These are phyloP conservation scores for Calvatia gigantea DNA, from an alignment of 768 basidiomycete genomes.

Conservation along the genomic window DNA sequence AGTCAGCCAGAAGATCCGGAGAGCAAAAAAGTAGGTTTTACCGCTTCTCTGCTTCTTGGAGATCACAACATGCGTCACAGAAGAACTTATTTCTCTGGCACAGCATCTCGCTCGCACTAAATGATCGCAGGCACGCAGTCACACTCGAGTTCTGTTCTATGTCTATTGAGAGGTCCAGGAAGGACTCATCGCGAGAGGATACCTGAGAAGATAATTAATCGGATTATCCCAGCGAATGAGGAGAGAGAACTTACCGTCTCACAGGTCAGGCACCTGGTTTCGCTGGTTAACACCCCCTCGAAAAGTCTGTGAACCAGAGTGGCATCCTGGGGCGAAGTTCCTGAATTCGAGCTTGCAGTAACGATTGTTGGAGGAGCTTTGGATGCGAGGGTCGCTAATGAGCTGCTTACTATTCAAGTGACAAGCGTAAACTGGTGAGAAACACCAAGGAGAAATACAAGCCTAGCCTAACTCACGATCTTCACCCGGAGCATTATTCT, in stretches of 20 bases:
- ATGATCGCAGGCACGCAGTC: slow-evolving; percentile 92
- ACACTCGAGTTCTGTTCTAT: slow-evolving; percentile 98
- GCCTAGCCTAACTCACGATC: slow-evolving; percentile 54
- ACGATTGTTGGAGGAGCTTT: slow-evolving; percentile 36
- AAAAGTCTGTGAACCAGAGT: slow-evolving; percentile 92
- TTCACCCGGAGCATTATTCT: slow-evolving; percentile 42
- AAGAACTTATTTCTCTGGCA: slow-evolving; percentile 98
- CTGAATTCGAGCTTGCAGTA: slow-evolving; percentile 44
- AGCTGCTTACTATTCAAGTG: slow-evolving; percentile 49
- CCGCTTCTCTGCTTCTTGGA: slow-evolving; percentile 99
- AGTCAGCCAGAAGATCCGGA: slow-evolving; percentile 9
- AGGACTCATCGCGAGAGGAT: slow-evolving; percentile 92
- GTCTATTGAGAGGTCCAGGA: slow-evolving; percentile 98
- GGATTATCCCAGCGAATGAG: neutral
- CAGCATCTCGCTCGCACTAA: slow-evolving; percentile 97
- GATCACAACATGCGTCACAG: slow-evolving; percentile 93
- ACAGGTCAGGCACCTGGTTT: slow-evolving; percentile 96
- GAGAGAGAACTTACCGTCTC: slow-evolving; percentile 69
- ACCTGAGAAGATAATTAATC: slow-evolving; percentile 42
- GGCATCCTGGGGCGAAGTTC: slow-evolving; percentile 42
- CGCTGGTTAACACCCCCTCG: slow-evolving; percentile 91
- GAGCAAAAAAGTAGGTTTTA: slow-evolving; percentile 27
- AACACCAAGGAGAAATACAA: slow-evolving; percentile 1
- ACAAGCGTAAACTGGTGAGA: slow-evolving; percentile 8
- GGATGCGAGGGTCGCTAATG: slow-evolving; percentile 52